Percentiles rank a stretch among this genome's conserved stretches.
Conservation (phyloP, 2,329 filamentous ascomycete species). For the Tothia fuscella region DNA sequence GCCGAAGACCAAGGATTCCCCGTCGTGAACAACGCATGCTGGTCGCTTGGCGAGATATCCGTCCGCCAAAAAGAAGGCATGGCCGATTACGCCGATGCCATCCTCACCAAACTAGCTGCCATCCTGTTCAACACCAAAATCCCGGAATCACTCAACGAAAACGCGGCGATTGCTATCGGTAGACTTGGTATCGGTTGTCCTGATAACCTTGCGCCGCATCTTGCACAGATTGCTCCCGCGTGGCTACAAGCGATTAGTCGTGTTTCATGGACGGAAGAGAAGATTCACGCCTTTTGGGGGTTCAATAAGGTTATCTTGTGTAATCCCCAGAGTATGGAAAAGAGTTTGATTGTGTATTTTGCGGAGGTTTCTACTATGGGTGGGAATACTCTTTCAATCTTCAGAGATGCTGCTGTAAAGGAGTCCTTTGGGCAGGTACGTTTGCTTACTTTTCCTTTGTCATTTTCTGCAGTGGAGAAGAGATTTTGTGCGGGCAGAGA, state of each 20-base stretch:
- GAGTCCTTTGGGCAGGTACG: slow-evolving; percentile 65
- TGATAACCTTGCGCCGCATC: slow-evolving; percentile 63
- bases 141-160: slow-evolving; percentile 79
- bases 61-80: slow-evolving; percentile 64
- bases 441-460: slow-evolving; percentile 8
- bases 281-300: slow-evolving; percentile 83
- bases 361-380: slow-evolving; percentile 55
- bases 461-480: background rate
- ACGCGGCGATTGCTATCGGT: slow-evolving; percentile 85
- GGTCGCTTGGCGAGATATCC: slow-evolving; percentile 88
- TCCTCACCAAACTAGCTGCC: slow-evolving; percentile 65
- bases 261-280: slow-evolving; percentile 82
- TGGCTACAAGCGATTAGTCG: slow-evolving; percentile 75
- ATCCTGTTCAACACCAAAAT: slow-evolving; percentile 80
- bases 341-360: slow-evolving; percentile 71
- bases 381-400: slow-evolving; percentile 31
- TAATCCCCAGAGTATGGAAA: slow-evolving; percentile 89
- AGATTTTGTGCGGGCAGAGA: too few relatives aligned
- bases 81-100: slow-evolving; percentile 61
- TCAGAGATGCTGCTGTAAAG: slow-evolving; percentile 39
- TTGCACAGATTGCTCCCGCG: slow-evolving; percentile 66
- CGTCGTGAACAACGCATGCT: slow-evolving; percentile 96
- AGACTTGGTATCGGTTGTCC: slow-evolving; percentile 72
- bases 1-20: slow-evolving; percentile 77
- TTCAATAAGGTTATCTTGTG: slow-evolving; percentile 74